Base-by-base conservation (phyloP, 768 basidiomycete species). In the Rhizopogon vinicolor region DNA sequence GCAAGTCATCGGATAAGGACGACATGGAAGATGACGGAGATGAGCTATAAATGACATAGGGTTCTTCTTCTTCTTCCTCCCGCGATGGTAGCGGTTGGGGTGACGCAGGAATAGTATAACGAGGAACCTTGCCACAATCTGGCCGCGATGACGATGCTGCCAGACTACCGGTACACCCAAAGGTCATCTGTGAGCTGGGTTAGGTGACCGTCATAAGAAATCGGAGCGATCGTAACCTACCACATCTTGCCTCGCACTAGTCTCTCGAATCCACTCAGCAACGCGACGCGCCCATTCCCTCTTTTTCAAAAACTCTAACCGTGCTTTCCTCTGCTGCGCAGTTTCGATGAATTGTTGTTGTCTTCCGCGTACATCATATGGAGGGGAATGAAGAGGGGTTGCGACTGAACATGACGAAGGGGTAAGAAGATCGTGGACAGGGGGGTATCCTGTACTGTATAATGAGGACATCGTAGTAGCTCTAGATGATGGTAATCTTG, bases 301-400 rank as follows among this genome's bases (percentile, higher is more conserved):
- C 53, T 70, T 74, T 52, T 77, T 76, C 43, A 80, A 63, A 60
- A 83, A 81, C n/a, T 78, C 79, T 55, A 75, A 69, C 58, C 81
- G 80, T 56, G 79, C 78, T 46, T 72, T 72, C 25, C 80, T 69
- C 67, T 84, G 82, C 1, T 73, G 62, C 22, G 66, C 63, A 1
- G 74, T 75, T 66, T 83, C 82, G 33, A 70, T 51, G 55, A 72
- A 82, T 37, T 63, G 67, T 55, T 72, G 63, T 65, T 78, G 79
- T 33, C 80, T 71, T 33, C 78, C 78, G 14, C 68, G 74, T 13
- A 67, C 33, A 66, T 81, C 78, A 67, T 72, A 77, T 43, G 62
- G 59, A 5, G 66, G 62, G 4, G 56, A 54, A 10, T 70, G 58
- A 22, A 72, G 62, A 54, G 64, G 62, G 44, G 59, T 68, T 7